Evolutionary conservation across 2,329 filamentous ascomycete species (phyloP).

Genomic region (Emmonsiellopsis sp.): DNA sequence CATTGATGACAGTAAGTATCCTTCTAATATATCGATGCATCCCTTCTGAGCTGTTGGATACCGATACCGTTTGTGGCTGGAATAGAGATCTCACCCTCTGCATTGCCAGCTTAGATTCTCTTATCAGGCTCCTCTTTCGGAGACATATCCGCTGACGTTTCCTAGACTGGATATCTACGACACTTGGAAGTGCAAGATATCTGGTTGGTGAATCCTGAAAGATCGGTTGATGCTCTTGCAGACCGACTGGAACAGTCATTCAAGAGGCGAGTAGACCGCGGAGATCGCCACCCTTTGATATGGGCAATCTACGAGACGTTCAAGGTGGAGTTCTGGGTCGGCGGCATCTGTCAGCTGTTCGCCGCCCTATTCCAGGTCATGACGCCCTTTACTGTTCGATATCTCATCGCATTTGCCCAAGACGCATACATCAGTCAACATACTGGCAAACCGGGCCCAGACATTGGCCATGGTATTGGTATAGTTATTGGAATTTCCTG

Average conservation of each 20-base stretch:
- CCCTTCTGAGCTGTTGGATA: background rate
- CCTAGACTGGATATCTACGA: conserved; percentile 71
- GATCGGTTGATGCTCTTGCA: conserved; percentile 62
- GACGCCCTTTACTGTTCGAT: conserved; percentile 75
- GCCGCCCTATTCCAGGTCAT: conserved; percentile 68
- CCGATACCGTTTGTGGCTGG: background rate
- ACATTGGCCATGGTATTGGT: conserved; percentile 67
- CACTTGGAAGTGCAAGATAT: conserved; percentile 76
- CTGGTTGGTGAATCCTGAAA: conserved; percentile 75
- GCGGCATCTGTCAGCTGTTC: conserved; percentile 65
- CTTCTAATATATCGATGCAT: conserved; percentile 9
- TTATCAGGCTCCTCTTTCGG: conserved; percentile 6
- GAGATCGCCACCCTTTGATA: conserved; percentile 63
- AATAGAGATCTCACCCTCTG: background rate
- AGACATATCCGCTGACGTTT: conserved; percentile 11
- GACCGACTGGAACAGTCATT: conserved; percentile 59
- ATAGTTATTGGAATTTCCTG: conserved; percentile 72
- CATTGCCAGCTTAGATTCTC: background rate
- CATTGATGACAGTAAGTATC: conserved; percentile 63
- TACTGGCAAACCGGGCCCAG: conserved; percentile 45
- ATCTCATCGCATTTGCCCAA: conserved; percentile 74
- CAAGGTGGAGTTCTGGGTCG: conserved; percentile 72
- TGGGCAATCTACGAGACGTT: conserved; percentile 83
- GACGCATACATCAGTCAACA: conserved; percentile 63
- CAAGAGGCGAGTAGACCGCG: conserved; percentile 54